Conservation (phyloP, 352 stramenopile genomes). For the Globisporangium iwayamae region DNA sequence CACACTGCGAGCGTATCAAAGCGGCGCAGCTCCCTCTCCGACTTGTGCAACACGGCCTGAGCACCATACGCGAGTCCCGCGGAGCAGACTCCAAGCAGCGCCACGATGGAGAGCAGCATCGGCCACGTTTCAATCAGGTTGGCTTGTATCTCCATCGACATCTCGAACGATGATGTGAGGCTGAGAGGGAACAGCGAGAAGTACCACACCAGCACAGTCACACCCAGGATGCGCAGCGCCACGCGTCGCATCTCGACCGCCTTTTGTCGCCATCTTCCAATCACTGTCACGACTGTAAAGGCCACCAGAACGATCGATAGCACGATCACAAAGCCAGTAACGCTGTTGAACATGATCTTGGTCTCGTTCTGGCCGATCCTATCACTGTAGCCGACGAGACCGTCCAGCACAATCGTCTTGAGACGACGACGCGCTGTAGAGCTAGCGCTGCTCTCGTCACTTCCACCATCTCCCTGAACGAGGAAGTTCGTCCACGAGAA, state of each 20-base stretch:
- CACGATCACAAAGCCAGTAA: conserved; percentile 24
- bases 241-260: conserved; percentile 14
- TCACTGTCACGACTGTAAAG: conserved; percentile 12
- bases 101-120: conserved; percentile 17
- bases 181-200: conserved; percentile 38
- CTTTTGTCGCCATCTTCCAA: conserved; percentile 1
- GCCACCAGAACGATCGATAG: conserved; percentile 21
- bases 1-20: conserved; percentile 26
- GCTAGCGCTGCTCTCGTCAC: not conserved
- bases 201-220: conserved; percentile 40
- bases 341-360: conserved; percentile 23
- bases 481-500: conserved; percentile 50
- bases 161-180: conserved; percentile 31
- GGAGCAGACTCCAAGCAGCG: conserved; percentile 25
- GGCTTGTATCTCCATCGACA: conserved; percentile 20
- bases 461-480: conserved; percentile 19
- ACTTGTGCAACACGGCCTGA: conserved; percentile 19
- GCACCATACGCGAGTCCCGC: conserved; percentile 17
- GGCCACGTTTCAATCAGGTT: conserved; percentile 18
- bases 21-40: conserved; percentile 22
- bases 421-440: conserved; percentile 17
- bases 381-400: conserved; percentile 27
- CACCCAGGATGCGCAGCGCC: conserved; percentile 29
- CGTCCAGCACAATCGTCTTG: conserved; percentile 15
- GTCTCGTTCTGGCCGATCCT: conserved; percentile 27